Percentiles rank a stretch among this genome's conserved stretches.
Evolutionary conservation across 306 rosid species (phyloP).

Genomic region (Delonix regia): DNA sequence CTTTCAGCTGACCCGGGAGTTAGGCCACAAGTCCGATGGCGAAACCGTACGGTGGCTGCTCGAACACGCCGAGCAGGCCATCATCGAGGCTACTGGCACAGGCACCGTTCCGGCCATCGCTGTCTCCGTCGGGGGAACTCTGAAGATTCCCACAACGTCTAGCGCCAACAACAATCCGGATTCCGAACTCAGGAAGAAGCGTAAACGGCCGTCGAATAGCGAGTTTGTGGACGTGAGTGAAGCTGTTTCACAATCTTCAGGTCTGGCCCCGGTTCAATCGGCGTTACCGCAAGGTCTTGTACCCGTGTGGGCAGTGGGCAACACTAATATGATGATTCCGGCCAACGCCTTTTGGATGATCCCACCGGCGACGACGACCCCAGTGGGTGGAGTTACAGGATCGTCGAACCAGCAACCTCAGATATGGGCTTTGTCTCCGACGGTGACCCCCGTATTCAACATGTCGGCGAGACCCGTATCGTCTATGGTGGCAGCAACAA

Average conservation of each 20-base stretch:
- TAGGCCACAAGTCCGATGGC: conserved; percentile 46
- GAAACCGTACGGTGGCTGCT: conserved; percentile 45
- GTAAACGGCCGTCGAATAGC: conserved; percentile 59
- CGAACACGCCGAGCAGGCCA: conserved; percentile 39
- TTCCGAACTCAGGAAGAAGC: conserved; percentile 45
- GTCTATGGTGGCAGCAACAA: conserved; percentile 34
- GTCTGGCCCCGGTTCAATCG: conserved; percentile 57
- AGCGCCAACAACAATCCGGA: not conserved
- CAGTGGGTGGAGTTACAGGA: conserved; percentile 8
- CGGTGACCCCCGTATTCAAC: conserved; percentile 57
- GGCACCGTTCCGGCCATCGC: conserved; percentile 49
- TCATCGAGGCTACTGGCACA: conserved; percentile 43
- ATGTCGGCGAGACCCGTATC: conserved; percentile 53
- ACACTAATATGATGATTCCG: conserved; percentile 60
- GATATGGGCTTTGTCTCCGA: conserved; percentile 66
- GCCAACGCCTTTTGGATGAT: conserved; percentile 79
- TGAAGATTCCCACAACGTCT: conserved; percentile 40
- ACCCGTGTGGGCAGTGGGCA: conserved; percentile 63
- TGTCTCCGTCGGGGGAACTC: conserved; percentile 34
- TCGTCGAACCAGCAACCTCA: conserved; percentile 45
- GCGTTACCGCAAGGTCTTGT: conserved; percentile 58
- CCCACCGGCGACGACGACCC: conserved; percentile 33
- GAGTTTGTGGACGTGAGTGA: conserved; percentile 59
- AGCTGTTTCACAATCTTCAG: conserved; percentile 53
- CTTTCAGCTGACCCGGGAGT: conserved; percentile 47